Percentiles rank a stretch among this genome's conserved stretches.
Conservation (phyloP, 2,329 filamentous ascomycete species). For the Pseudogymnoascus sp. region DNA sequence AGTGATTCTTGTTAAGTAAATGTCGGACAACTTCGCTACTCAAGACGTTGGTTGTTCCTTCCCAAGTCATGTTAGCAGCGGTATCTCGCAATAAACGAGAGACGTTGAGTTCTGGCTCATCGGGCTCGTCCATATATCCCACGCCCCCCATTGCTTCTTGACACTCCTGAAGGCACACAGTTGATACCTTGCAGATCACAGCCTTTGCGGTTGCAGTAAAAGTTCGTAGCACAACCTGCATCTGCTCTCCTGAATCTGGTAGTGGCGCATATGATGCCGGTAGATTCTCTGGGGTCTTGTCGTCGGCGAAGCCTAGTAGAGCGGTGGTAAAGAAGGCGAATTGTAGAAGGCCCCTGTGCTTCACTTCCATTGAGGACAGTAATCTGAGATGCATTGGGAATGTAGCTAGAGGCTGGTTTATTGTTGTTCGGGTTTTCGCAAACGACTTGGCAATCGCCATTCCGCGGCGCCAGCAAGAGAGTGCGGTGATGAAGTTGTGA, state of each 20-base stretch:
- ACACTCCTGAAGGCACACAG: slow-evolving; percentile 30
- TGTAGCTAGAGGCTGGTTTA: slow-evolving; percentile 31
- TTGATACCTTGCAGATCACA: slow-evolving; percentile 29
- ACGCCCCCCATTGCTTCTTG: slow-evolving; percentile 34
- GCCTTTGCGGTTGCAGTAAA: slow-evolving; percentile 27
- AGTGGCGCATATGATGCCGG: slow-evolving; percentile 27
- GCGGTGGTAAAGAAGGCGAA: slow-evolving; percentile 31
- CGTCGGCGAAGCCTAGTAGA: slow-evolving; percentile 29
- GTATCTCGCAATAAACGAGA: slow-evolving; percentile 10
- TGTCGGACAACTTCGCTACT: slow-evolving; percentile 11
- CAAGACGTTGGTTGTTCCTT: slow-evolving; percentile 14
- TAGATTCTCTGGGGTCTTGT: slow-evolving; percentile 28
- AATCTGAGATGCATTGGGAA: slow-evolving; percentile 35
- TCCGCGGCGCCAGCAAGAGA: slow-evolving; percentile 33
- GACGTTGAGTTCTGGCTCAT: slow-evolving; percentile 13
- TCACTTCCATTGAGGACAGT: slow-evolving; percentile 33
- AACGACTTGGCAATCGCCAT: slow-evolving; percentile 36
- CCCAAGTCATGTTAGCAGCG: slow-evolving; percentile 12
- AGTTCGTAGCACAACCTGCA: slow-evolving; percentile 10
- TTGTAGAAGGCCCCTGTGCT: slow-evolving; percentile 32
- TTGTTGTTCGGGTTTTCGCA: slow-evolving; percentile 32
- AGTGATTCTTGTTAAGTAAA: slow-evolving; percentile 14
- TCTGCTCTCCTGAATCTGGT: slow-evolving; percentile 29
- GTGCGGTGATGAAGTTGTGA: slow-evolving; percentile 34
- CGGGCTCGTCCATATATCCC: slow-evolving; percentile 32